Base-by-base conservation (phyloP, 805 yeast genomes). In the Starmerella lactis-condensi region DNA sequence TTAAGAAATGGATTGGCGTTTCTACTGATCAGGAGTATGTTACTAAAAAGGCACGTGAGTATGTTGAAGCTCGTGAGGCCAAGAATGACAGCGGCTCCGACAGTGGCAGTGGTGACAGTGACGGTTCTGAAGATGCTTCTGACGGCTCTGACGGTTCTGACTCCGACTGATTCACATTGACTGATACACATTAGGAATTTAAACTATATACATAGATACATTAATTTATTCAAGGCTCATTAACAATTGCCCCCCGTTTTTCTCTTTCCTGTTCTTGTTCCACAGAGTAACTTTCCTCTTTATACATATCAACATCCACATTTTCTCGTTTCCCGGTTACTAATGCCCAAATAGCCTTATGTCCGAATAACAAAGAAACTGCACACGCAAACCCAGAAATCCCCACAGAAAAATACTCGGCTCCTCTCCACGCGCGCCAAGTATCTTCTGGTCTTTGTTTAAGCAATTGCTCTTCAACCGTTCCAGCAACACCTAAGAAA, bases 31-130 rank as follows among this genome's bases (percentile, higher is more conserved):
- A 69, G 34, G 89, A 78, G 40, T 72, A 77, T 40, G 94, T 83
- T 32, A 83, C 81, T 61, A 79, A 92, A 13, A 76, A 75, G 57
- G 96, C 96, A 20, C 69, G 72, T 25, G 89, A 79, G 47, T 82
- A 64, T 46, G 83, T 72, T 27, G 57, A 61, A 41, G 28, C 31
- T 6, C 39, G 29, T 2, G 34, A 29, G 11, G 21, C 30, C 17
- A 14, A 29, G 3, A 26, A n/a, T 13, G 26, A 11, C 14, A 24
- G 22, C 18, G 19, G 14, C 28, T 26, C 25, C 17, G 38, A 30
- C 9, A 21, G 23, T n/a, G n/a, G 13, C 17, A 16, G 26, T 11
- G n/a, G 23, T n/a, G n/a, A 13, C 17, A 16, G 26, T 11, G n/a
- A 13, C 6, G 29, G 15, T 12, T 14, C 17, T n/a, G 29, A 26